Evolutionary conservation across 2,329 filamentous ascomycete species (phyloP), one percentile per base, ranked within the genome.

Genomic region (Aplosporella prunicola): DNA sequence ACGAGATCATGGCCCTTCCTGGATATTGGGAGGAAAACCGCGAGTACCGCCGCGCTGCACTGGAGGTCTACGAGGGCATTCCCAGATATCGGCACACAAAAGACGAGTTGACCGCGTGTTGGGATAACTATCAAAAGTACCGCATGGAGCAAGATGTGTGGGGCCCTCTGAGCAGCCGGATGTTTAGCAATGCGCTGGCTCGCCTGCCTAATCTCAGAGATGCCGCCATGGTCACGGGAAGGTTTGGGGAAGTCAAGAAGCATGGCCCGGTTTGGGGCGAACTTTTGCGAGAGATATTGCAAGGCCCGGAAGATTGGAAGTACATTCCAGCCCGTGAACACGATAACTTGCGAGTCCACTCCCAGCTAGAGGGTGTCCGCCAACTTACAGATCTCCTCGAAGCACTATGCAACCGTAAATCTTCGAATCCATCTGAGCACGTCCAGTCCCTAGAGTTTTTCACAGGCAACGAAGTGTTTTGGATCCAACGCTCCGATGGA

Each of bases 71-170:
- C n/a, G n/a, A 9, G 14, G 28, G 11, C 15, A 30, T 15, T 30
- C 28, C 11, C 13, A 29, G 5, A n/a, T 8, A 29, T 29, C n/a
- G 20, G 9, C 18, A 16, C 33, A 16, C 16, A 27, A 16, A 5
- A 11, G 17, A 36, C 24, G 35, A 38, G 13, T 16, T 38, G 35
- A 27, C 27, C 9, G 35, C 20, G 7, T 31, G 31, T 13, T 38
- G 13, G n/a, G 10, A 17, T 5, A 18, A 26, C 10, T 41, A 38
- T 16, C 28, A 32, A 17, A n/a, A 14, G 15, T 26, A 30, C 13
- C 28, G 30, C 22, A 20, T 32, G n/a, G 39, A 41, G 29, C 39
- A 41, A 29, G 34, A 41, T 20, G 18, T 32, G 4, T 41, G 39
- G 39, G 33, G 28, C n/a, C 26, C 24, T 15, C 26, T 27, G 13